Evolutionary conservation across 2,329 filamentous ascomycete genomes (phyloP), one percentile per base, ranked within the genome.

Genomic region (Penicillium palitans): DNA sequence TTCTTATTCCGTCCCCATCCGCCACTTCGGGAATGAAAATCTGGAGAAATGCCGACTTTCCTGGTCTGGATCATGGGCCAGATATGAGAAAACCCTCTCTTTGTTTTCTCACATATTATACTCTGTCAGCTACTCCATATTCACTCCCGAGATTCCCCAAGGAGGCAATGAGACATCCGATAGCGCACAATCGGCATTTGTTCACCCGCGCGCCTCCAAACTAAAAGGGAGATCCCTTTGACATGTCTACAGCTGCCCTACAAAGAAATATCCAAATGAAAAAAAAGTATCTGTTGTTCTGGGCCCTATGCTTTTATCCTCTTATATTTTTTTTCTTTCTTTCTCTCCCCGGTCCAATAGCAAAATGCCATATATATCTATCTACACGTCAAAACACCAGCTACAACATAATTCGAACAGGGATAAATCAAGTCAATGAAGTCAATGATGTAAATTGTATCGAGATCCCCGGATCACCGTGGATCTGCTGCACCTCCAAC

Each of bases 391-490:
- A 12, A 40, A 19, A 19, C 10, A 40, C 9, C 19, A 21, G 19
- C 37, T 27, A 29, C 25, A 25, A 39, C 39, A 10, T 21, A 13
- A 13, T 41, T 21, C 39, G 19, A 19, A 27, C 21, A 45, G 6
- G 6, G 42, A 29, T 45, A 15, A 17, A 45, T 45, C 42, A 25
- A 41, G 19, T 21, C 35, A 8, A 19, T 39, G 35, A 25, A 41
- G 19, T 21, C 35, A 8, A 19, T 39, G 35, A 37, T 42, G 21
- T 42, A 44, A 44, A 44, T 44, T 5, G 27, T 33, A 41, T 33
- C 46, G n/a, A 42, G 41, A 59, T 61, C 60, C 62, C 60, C 61
- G 40, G 65, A 66, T 67, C 58, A 55, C 44, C 63, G 29, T 61
- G 57, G 63, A 56, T 65, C 63, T 48, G 1, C 41, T 44, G 19